Evolutionary conservation across 2,329 filamentous ascomycete species (phyloP).

Genomic region (Fusarium lyarnte): DNA sequence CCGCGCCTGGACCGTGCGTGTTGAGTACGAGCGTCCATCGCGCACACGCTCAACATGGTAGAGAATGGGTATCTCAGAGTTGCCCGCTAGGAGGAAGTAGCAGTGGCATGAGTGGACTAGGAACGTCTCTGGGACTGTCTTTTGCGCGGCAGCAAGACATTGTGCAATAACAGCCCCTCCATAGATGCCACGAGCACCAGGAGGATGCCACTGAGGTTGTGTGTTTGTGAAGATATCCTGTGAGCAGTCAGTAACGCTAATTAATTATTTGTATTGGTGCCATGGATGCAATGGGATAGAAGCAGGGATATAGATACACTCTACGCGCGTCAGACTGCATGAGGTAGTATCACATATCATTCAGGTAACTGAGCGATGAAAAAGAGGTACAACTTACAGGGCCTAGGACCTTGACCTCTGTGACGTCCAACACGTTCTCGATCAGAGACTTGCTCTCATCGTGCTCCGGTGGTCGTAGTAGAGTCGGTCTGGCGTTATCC

Average conservation of each 20-base stretch:
- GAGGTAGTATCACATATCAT: neutral
- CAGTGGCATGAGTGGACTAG: constrained; percentile 97
- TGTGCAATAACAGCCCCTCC: constrained; percentile 94
- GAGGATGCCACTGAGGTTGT: constrained; percentile 89
- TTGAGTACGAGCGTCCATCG: constrained; percentile 89
- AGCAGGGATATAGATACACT: neutral
- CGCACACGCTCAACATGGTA: constrained; percentile 96
- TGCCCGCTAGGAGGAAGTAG: constrained; percentile 95
- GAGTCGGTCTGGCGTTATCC: constrained; percentile 47
- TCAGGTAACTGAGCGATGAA: neutral
- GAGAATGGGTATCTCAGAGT: constrained; percentile 83
- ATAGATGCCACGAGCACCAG: constrained; percentile 91
- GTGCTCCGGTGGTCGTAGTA: constrained; percentile 75
- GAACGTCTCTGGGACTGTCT: constrained; percentile 83
- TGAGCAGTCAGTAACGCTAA: neutral
- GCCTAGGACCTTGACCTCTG: constrained; percentile 78
- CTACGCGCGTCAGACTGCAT: neutral
- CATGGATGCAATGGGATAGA: neutral
- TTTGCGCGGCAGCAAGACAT: constrained; percentile 85
- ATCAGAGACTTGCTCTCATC: constrained; percentile 80
- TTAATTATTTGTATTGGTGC: neutral
- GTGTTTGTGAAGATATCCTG: constrained; percentile 96
- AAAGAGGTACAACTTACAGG: constrained; percentile 63
- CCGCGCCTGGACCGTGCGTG: constrained; percentile 93
- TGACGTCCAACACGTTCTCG: constrained; percentile 89